phyloP scores from a whole-genome alignment of 2,329 filamentous ascomycete genomes.

The Volutella citrinella region DNA sequence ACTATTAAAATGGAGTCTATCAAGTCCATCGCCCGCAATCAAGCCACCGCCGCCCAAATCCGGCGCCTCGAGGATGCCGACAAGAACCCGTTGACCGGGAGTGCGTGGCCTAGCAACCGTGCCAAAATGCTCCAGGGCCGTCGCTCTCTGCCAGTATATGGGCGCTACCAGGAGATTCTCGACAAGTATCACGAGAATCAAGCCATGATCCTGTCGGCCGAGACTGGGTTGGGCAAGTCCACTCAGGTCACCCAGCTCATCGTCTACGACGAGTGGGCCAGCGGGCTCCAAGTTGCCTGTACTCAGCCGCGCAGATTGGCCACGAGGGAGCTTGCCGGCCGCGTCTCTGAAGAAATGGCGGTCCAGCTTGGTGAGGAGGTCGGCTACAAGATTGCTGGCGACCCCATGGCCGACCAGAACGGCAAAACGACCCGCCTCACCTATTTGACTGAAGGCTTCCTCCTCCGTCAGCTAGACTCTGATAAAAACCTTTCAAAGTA shows the following conservation, averaged over 20 bases:
- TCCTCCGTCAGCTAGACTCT: background rate
- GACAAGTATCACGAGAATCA: slow-evolving; percentile 12
- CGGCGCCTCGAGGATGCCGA: too few species aligned
- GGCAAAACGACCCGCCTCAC: slow-evolving; percentile 5
- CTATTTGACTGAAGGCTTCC: slow-evolving; percentile 15
- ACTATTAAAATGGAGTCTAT: too few species aligned
- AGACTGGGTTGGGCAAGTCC: slow-evolving; percentile 17
- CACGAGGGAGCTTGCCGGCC: slow-evolving; percentile 86
- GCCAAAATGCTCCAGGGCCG: too few species aligned
- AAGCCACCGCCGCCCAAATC: too few species aligned
- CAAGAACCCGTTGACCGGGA: too few species aligned
- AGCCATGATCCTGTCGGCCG: slow-evolving; percentile 13
- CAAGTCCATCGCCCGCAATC: too few species aligned
- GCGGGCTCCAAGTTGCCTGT: slow-evolving; percentile 75
- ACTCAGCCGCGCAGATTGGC: slow-evolving; percentile 87
- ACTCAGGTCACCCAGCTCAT: slow-evolving; percentile 15
- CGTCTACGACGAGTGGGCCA: slow-evolving; percentile 10
- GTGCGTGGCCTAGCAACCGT: too few species aligned
- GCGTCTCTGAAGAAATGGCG: slow-evolving; percentile 85
- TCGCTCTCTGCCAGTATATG: too few species aligned
- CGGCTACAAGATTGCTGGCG: slow-evolving; percentile 83
- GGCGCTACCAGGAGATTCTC: slow-evolving; percentile 8
- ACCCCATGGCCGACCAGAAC: slow-evolving; percentile 65
- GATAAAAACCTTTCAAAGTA: slow-evolving; percentile 6
- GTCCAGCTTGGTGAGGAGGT: slow-evolving; percentile 84